A percentile compares a stretch with the other conserved stretches of the same genome.
Conservation (phyloP, 2,329 filamentous ascomycete genomes). For the Aspergillus novofumigatus region DNA sequence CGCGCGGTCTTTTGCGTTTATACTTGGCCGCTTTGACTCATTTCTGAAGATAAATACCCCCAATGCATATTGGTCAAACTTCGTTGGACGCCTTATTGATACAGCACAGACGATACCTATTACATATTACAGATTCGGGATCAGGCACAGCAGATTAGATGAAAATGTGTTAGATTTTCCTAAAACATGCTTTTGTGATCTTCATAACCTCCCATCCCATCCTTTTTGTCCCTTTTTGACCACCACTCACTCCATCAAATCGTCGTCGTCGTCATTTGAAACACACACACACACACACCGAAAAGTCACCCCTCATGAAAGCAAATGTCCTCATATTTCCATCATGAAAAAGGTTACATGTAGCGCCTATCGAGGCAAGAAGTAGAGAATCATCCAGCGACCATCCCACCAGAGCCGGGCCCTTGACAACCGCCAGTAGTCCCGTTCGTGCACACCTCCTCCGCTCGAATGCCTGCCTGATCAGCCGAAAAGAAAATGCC, state of each 20-base stretch:
- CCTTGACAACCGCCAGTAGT: not conserved
- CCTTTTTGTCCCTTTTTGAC: not conserved
- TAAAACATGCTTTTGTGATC: constrained; percentile 4
- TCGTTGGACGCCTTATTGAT: not conserved
- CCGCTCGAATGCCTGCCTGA: not conserved
- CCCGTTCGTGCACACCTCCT: not conserved
- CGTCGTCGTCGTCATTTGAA: not conserved
- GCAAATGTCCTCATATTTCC: not conserved
- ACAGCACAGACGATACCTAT: not conserved
- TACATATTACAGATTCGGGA: not conserved
- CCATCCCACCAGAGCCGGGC: not conserved
- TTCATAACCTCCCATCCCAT: not conserved
- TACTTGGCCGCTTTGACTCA: not conserved
- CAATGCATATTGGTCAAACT: not conserved
- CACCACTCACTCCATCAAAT: not conserved
- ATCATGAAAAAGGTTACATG: not conserved
- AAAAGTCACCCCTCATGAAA: not conserved
- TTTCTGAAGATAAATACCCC: not conserved
- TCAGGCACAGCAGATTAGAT: not conserved
- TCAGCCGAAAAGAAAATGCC: not conserved
- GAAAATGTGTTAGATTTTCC: constrained; percentile 3
- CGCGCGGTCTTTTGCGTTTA: not conserved
- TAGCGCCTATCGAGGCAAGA: not conserved
- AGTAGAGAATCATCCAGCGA: not conserved
- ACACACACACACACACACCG: not conserved